phyloP scores from a whole-genome alignment of 2,329 filamentous ascomycete genomes.

The Westerdykella ornata region DNA sequence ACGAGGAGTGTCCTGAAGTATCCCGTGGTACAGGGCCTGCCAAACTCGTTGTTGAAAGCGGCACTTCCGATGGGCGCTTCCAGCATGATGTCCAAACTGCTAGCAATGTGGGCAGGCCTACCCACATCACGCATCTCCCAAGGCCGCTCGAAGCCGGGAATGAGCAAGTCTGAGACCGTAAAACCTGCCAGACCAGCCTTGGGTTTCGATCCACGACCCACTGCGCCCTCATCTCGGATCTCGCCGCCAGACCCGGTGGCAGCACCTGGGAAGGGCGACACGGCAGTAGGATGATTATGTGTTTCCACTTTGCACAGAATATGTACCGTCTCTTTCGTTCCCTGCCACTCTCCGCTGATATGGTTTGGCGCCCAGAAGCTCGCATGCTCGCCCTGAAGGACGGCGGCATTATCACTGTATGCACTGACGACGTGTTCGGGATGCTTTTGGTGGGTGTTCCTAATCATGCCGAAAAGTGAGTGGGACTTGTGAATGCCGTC shows the following conservation, averaged over 20 bases:
- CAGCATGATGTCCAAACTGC: conserved; percentile 93
- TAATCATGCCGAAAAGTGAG: conserved; percentile 92
- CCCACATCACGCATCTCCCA: conserved; percentile 85
- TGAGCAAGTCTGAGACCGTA: conserved; percentile 88
- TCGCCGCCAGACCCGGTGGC: conserved; percentile 94
- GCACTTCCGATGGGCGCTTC: conserved; percentile 94
- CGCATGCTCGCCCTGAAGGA: conserved; percentile 65
- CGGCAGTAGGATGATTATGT: conserved; percentile 94
- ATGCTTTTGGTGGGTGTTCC: conserved; percentile 76
- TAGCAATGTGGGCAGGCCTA: conserved; percentile 85
- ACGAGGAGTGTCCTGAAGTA: conserved; percentile 88
- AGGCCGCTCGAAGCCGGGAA: conserved; percentile 72
- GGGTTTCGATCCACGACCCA: conserved; percentile 83
- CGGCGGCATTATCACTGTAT: conserved; percentile 97
- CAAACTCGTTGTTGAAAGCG: conserved; percentile 97
- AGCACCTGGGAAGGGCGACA: conserved; percentile 86
- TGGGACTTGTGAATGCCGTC: conserved; percentile 73
- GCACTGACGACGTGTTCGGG: conserved; percentile 84
- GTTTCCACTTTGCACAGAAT: conserved; percentile 94
- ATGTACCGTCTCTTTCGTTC: conserved; percentile 79
- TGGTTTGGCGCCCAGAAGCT: conserved; percentile 85
- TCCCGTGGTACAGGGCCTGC: conserved; percentile 77
- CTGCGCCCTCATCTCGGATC: conserved; percentile 90
- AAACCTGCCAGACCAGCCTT: conserved; percentile 91
- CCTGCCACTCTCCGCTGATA: conserved; percentile 77